Evolutionary conservation across 768 basidiomycete species (phyloP).

Genomic region (Suillus lakei): DNA sequence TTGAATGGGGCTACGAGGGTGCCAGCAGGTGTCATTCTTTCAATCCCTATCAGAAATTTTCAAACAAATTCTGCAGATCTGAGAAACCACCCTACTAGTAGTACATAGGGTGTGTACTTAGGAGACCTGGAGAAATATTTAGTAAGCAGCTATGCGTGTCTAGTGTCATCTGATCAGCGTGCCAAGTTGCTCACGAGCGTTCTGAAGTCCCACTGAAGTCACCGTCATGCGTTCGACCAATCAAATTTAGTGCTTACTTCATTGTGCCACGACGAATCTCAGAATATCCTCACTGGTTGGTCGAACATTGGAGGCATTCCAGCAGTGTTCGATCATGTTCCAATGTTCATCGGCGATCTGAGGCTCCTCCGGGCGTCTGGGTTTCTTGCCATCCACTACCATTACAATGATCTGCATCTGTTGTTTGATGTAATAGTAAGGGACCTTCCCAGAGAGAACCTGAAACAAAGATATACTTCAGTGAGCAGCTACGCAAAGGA

Average conservation of each 20-base stretch:
- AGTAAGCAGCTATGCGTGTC: no score
- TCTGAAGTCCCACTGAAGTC: background rate
- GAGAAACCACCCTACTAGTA: background rate
- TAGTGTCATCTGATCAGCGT: background rate
- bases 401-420: slow-evolving; percentile 10
- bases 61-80: background rate
- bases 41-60: background rate
- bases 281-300: slow-evolving; percentile 23
- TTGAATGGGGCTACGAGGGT: background rate
- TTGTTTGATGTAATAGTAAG: slow-evolving; percentile 12
- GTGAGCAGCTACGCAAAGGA: background rate
- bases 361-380: slow-evolving; percentile 11
- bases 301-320: slow-evolving; percentile 4
- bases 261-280: slow-evolving; percentile 13
- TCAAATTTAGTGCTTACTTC: background rate
- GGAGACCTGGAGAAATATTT: background rate
- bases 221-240: background rate
- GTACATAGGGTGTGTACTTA: background rate
- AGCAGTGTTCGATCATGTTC: slow-evolving; percentile 12
- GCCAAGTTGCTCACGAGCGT: background rate
- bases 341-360: slow-evolving; percentile 12
- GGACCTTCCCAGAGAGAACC: slow-evolving; percentile 14
- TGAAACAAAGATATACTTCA: background rate
- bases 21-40: background rate
- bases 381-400: slow-evolving; percentile 8